These are phyloP conservation scores for Starmerella kuoi DNA, from an alignment of 805 yeast genomes.

Conservation along the genomic window DNA sequence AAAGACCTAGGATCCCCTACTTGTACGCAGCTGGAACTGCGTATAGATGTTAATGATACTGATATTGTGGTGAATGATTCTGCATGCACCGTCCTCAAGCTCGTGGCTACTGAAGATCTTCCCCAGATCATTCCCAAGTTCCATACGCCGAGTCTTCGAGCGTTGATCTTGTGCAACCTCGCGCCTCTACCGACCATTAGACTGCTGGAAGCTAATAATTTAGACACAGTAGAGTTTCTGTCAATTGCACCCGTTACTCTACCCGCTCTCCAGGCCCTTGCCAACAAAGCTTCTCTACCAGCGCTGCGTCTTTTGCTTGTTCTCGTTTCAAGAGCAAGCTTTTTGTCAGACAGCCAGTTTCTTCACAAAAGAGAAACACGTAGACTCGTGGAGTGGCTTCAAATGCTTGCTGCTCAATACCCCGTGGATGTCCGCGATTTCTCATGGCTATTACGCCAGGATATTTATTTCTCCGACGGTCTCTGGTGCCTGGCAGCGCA, in stretches of 20 bases:
- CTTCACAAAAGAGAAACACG: constrained; percentile 13
- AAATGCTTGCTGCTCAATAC: constrained; percentile 15
- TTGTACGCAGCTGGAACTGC: constrained; percentile 13
- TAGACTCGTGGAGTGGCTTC: constrained; percentile 18
- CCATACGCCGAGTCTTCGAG: constrained; percentile 15
- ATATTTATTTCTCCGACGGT: constrained; percentile 20
- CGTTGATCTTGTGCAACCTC: constrained; percentile 17
- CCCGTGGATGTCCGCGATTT: constrained; percentile 20
- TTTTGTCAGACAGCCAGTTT: constrained; percentile 6
- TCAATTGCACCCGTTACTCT: constrained; percentile 20
- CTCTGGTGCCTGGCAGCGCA: constrained; percentile 21
- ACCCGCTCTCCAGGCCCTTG: constrained; percentile 14
- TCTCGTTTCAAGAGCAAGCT: constrained; percentile 11
- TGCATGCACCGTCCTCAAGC: constrained; percentile 10
- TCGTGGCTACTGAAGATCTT: constrained; percentile 14
- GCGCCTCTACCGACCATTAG: constrained; percentile 12
- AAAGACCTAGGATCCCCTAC: constrained; percentile 10
- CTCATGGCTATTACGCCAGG: constrained; percentile 12
- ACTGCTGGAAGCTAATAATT: constrained; percentile 4
- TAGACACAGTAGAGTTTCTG: constrained; percentile 16
- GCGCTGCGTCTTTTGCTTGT: constrained; percentile 12
- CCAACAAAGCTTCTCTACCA: constrained; percentile 7
- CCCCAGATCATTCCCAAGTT: constrained; percentile 11
- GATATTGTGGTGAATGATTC: constrained; percentile 11
- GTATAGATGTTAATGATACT: background rate